Base-by-base conservation (phyloP, 305 asterid species). In the Fraxinus sp. region DNA sequence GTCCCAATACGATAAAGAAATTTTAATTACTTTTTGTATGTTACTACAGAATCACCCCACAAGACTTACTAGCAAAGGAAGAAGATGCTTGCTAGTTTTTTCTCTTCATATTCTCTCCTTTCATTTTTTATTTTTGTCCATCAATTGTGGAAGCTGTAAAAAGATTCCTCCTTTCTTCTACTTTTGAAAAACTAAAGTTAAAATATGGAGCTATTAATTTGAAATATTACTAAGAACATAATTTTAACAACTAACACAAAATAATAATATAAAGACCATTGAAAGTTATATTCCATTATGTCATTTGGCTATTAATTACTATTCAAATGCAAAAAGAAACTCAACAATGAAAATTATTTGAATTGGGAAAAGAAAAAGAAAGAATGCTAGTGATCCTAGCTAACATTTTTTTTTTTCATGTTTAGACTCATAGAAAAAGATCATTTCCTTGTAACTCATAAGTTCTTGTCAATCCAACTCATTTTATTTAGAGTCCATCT, bases 391-490 rank as follows among this genome's bases (percentile, higher is more conserved):
- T 72, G 78, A 28, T 28, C 30, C 86, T 36, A 1, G 3, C 86
- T 36, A 86, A 44, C 62, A 72, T 79, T 80, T 84, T 86, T 36
- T 36, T 3, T 37, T 26, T 72, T 22, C 55, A 72, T 62, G 11
- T 78, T 37, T 81, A 86, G 91, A 81, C 82, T 90, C 93, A 90
- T 85, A 90, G 86, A 90, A 84, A 79, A 33, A 14, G 13, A 8
- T 24, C 16, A 64, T 64, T 22, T 64, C 16, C 72, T 30, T 3
- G 14, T 11, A 41, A 9, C 4, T 44, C 52, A 3, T 49, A 14
- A 16, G 22, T 52, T 52, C 64, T 16, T 52, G 22, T 52, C 24
- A 7, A n/a, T 16, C 64, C 28, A 7, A 5, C 0, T 18, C 68
- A 18, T 57, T 57, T 18, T n/a, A 57, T 57, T 57, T 57, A 6